Evolutionary conservation across 1,284 basidiomycete genomes (phyloP).

Genomic region (Cystobasidium pallidum): DNA sequence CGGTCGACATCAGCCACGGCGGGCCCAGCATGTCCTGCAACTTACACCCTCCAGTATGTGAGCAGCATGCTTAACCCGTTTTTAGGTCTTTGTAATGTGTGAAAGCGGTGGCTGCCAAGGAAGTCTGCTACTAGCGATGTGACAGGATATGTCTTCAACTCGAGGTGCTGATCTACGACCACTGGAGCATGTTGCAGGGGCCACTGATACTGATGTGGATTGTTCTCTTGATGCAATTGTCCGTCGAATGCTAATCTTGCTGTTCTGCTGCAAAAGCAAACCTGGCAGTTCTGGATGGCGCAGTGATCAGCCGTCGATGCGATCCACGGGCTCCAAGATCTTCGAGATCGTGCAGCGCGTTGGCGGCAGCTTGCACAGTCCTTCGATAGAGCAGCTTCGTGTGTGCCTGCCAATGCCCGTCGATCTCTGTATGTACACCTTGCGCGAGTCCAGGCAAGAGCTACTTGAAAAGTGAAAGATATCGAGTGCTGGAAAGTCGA

Average conservation of each 20-base stretch:
- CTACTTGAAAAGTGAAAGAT: background rate
- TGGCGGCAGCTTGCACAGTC: background rate
- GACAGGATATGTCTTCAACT: too few species aligned
- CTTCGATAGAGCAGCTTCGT: background rate
- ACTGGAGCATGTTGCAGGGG: too few species aligned
- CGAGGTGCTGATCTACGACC: too few species aligned
- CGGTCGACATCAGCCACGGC: background rate
- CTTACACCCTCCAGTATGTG: slow-evolving; percentile 46
- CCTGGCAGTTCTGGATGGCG: too few species aligned
- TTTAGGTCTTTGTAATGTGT: background rate
- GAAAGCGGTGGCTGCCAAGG: background rate
- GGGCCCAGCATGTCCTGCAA: background rate
- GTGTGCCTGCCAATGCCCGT: background rate
- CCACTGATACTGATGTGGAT: too few species aligned
- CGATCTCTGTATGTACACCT: slow-evolving; percentile 3
- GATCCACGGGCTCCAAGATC: background rate
- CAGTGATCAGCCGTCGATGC: background rate
- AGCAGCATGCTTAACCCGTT: slow-evolving; percentile 24
- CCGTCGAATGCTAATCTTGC: too few species aligned
- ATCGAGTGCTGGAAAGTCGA: background rate
- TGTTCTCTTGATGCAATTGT: too few species aligned
- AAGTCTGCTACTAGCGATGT: background rate
- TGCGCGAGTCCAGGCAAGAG: background rate
- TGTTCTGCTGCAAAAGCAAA: too few species aligned
- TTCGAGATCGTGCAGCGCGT: background rate